Evolutionary conservation across 2,329 filamentous ascomycete genomes (phyloP).

Genomic region (Alternaria consortialis): DNA sequence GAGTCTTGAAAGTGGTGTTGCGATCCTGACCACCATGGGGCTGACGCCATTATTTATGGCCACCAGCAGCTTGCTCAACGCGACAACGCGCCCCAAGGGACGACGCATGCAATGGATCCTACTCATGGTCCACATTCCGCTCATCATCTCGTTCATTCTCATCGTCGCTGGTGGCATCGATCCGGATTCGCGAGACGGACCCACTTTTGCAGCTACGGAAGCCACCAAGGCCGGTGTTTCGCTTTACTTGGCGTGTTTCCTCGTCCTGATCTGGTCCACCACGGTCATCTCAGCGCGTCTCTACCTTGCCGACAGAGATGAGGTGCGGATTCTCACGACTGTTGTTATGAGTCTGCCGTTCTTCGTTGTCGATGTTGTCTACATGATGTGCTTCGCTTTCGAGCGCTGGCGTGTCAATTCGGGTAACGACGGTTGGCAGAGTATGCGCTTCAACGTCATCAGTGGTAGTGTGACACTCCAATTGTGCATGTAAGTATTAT

Average conservation of each 20-base stretch:
- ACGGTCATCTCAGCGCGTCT: constrained; percentile 47
- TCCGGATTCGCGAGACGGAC: constrained; percentile 42
- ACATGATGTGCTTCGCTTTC: constrained; percentile 51
- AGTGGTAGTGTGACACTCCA: constrained; percentile 46
- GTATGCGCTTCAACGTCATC: constrained; percentile 47
- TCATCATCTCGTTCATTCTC: constrained; percentile 46
- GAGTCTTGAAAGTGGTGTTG: constrained; percentile 42
- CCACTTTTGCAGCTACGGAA: constrained; percentile 45
- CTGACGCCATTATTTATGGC: constrained; percentile 50
- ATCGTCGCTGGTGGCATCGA: constrained; percentile 50
- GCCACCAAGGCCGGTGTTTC: constrained; percentile 47
- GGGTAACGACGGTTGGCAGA: constrained; percentile 12
- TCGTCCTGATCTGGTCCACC: constrained; percentile 47
- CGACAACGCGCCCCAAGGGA: constrained; percentile 46
- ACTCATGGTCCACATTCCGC: constrained; percentile 43
- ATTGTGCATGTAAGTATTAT: constrained; percentile 46
- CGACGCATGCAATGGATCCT: constrained; percentile 51
- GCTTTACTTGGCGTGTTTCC: constrained; percentile 46
- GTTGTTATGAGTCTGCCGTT: constrained; percentile 48
- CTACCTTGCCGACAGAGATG: constrained; percentile 43
- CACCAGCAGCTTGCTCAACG: constrained; percentile 46
- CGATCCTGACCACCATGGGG: constrained; percentile 48
- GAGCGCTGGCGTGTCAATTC: constrained; percentile 31
- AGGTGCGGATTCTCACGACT: constrained; percentile 48
- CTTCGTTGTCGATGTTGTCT: constrained; percentile 48